phyloP scores from a whole-genome alignment of 1,284 basidiomycete genomes.

The Ganoderma leucocontextum region DNA sequence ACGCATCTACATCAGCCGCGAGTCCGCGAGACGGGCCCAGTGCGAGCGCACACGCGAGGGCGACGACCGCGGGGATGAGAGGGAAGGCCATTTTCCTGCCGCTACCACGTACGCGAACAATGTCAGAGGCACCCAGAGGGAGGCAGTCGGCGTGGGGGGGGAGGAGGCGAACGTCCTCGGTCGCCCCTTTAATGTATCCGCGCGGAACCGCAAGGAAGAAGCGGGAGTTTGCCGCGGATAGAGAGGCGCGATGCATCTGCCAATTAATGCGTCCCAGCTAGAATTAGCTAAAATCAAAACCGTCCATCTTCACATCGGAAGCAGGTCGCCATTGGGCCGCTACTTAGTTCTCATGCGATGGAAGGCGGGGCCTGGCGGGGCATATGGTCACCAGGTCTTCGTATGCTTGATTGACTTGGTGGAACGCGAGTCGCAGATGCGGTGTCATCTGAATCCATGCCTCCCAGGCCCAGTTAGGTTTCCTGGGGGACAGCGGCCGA shows the following conservation, averaged over 20 bases:
- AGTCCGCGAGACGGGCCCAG: slow-evolving; percentile 11
- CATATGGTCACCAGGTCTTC: slow-evolving; percentile 1
- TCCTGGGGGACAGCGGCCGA: background rate
- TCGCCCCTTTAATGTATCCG: slow-evolving; percentile 1
- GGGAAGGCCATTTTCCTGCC: slow-evolving; percentile 2
- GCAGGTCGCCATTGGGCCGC: background rate
- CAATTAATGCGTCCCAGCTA: background rate
- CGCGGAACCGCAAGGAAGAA: background rate
- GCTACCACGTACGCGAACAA: background rate
- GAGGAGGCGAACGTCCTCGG: background rate
- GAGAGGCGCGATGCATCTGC: background rate
- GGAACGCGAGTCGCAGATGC: background rate
- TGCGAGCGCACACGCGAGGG: slow-evolving; percentile 23
- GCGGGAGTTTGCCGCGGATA: background rate
- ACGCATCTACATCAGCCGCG: slow-evolving; percentile 21
- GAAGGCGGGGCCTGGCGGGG: background rate
- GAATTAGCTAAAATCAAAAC: background rate
- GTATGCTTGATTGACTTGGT: background rate
- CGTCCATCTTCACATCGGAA: background rate
- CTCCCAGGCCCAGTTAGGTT: background rate
- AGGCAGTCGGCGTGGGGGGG: background rate
- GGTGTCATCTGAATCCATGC: background rate
- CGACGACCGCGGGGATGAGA: slow-evolving; percentile 14
- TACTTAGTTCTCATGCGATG: slow-evolving; percentile 2
- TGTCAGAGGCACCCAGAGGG: background rate